Base-by-base conservation (phyloP, 2,329 filamentous ascomycete genomes). In the Penicillium rolfsii region DNA sequence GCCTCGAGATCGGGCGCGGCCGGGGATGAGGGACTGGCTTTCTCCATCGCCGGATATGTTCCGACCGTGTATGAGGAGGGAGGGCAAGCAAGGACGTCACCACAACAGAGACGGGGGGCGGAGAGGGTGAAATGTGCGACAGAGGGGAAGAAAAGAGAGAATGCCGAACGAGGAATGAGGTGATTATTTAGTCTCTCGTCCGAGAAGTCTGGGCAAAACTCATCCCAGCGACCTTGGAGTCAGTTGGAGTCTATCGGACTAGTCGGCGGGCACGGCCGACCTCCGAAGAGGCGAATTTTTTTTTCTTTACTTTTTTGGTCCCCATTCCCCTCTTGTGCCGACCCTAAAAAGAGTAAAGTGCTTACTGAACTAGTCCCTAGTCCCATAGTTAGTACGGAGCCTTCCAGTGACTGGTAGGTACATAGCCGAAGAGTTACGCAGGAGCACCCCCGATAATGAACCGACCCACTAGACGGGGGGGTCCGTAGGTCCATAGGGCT, bases 1-100 rank as follows among this genome's bases (percentile, higher is more conserved):
- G 68, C 64, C 57, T 71, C 69, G 50, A 70, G 61, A 49, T 71
- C 68, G 30, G 64, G 55, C 5, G 52, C 41, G 11, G 60, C 49
- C 19, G 65, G 59, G 12, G 59, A 28, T 38, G 12, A n/a, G 22
- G 58, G 57, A 8, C 61, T 19, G 52, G 55, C 5, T 49, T 70
- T 70, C 57, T 67, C 66, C 68, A 70, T 70, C 33, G 19, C 26
- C 19, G 40, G 30, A 24, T 16, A 6, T 55, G 28, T 46, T 54
- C 36, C 52, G 38, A 54, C 52, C 52, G 52, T 30, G 35, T 12
- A 4, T 36, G 52, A 35, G 50, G 11, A 11, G 19, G 11, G 6
- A 22, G 7, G 11, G 41, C 22, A 22, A 33, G 22, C 11, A 26
- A 46, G 43, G 45, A 50, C n/a, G 46, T 50, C 46, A 30, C 24